Conservation (phyloP, 768 basidiomycete species). For the Clathrus columnatus region DNA sequence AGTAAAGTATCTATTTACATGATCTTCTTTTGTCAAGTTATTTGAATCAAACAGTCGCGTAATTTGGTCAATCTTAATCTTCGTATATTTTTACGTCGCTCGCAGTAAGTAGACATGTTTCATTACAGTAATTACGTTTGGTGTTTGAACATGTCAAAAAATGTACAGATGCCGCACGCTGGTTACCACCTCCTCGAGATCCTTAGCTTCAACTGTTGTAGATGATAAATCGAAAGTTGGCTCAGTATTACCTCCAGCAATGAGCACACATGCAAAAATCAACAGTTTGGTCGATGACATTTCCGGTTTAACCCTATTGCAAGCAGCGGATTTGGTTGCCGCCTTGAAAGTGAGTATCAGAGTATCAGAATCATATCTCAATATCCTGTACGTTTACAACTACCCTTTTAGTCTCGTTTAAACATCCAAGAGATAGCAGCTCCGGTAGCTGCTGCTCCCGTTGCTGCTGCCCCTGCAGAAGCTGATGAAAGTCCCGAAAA, state of each 20-base stretch:
- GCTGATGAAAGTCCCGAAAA: constrained; percentile 51
- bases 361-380: background rate
- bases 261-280: constrained; percentile 51
- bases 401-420: constrained; percentile 57
- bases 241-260: constrained; percentile 15
- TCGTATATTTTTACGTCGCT: background rate
- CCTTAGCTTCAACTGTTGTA: constrained; percentile 33
- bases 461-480: constrained; percentile 46
- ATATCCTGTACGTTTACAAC: background rate
- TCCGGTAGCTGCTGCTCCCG: constrained; percentile 63
- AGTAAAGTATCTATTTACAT: background rate
- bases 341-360: constrained; percentile 80
- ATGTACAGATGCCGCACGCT: constrained; percentile 33
- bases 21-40: background rate
- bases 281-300: constrained; percentile 88
- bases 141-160: background rate
- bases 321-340: constrained; percentile 91
- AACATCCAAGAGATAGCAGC: constrained; percentile 98
- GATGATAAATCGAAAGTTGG: constrained; percentile 36
- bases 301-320: constrained; percentile 76
- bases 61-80: background rate
- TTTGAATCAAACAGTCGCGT: background rate
- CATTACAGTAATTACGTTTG: background rate
- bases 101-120: background rate
- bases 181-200: constrained; percentile 37